phyloP scores from a whole-genome alignment of 352 stramenopile species.

The Lagenidium giganteum region DNA sequence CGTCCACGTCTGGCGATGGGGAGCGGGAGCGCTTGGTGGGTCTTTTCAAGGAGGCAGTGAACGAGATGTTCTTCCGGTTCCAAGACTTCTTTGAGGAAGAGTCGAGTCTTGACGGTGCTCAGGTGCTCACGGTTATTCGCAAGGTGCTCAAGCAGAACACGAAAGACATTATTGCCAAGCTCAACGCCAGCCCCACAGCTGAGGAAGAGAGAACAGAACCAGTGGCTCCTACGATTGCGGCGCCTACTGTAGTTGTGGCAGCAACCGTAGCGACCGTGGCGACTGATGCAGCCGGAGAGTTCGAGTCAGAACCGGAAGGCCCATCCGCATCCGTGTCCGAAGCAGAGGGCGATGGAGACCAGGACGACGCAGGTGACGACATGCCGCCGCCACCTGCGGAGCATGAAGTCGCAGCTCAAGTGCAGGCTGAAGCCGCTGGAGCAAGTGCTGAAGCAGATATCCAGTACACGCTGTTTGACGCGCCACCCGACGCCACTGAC shows the following conservation, averaged over 20 bases:
- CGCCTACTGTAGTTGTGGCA: constrained; percentile 2
- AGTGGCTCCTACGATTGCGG: background rate
- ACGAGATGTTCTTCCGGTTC: constrained; percentile 82
- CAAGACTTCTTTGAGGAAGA: constrained; percentile 78
- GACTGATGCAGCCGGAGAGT: background rate
- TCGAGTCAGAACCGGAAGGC: background rate
- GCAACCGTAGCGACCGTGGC: constrained; percentile 5
- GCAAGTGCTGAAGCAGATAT: too few relatives aligned
- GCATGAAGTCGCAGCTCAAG: background rate
- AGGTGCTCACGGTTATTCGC: constrained; percentile 66
- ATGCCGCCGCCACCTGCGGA: constrained; percentile 15
- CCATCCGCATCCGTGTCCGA: too few relatives aligned
- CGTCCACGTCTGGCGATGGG: background rate
- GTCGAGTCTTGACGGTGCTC: constrained; percentile 47
- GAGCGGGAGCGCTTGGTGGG: constrained; percentile 36
- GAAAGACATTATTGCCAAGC: constrained; percentile 43
- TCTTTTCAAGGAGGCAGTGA: constrained; percentile 74
- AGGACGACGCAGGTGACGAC: constrained; percentile 11
- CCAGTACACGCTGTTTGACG: too few relatives aligned
- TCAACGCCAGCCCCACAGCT: background rate
- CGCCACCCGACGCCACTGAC: too few relatives aligned
- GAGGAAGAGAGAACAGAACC: background rate
- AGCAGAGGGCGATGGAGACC: background rate
- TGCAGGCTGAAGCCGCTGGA: too few relatives aligned
- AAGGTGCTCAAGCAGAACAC: constrained; percentile 80